Percentiles rank a stretch among this genome's conserved stretches.
Conservation (phyloP, 1,284 basidiomycete genomes). For the Moesziomyces parantarcticus region DNA sequence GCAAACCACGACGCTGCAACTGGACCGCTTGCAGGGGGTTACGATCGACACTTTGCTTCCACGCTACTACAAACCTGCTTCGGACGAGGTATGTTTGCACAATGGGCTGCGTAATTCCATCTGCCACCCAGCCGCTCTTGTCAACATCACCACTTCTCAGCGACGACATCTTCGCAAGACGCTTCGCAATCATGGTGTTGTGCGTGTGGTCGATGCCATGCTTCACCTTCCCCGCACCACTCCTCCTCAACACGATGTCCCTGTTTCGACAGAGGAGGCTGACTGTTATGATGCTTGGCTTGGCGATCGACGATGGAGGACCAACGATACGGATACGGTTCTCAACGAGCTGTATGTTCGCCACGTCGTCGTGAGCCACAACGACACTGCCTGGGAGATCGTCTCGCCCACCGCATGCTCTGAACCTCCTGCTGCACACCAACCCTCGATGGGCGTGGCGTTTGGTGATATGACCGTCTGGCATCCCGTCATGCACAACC, state of each 20-base stretch:
- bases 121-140: constrained; percentile 5
- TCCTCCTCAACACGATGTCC: neutral
- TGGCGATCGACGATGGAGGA: neutral
- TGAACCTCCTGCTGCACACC: too few relatives aligned
- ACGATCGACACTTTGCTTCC: constrained; percentile 1
- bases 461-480: neutral
- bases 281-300: constrained; percentile 12
- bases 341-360: constrained; percentile 35
- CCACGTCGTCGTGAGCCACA: constrained; percentile 5
- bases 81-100: constrained; percentile 21
- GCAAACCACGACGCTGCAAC: neutral
- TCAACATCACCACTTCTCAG: neutral
- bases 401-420: constrained; percentile 12
- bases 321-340: constrained; percentile 3
- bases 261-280: neutral
- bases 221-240: neutral
- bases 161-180: neutral
- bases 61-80: constrained; percentile 9
- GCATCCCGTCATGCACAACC: neutral
- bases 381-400: constrained; percentile 3
- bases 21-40: too few relatives aligned
- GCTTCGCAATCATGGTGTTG: neutral
- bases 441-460: too few relatives aligned
- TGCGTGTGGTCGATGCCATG: neutral
- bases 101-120: constrained; percentile 12